Evolutionary conservation across 495 filamentous ascomycete species (phyloP).

Genomic region (Aspergillus hancockii): DNA sequence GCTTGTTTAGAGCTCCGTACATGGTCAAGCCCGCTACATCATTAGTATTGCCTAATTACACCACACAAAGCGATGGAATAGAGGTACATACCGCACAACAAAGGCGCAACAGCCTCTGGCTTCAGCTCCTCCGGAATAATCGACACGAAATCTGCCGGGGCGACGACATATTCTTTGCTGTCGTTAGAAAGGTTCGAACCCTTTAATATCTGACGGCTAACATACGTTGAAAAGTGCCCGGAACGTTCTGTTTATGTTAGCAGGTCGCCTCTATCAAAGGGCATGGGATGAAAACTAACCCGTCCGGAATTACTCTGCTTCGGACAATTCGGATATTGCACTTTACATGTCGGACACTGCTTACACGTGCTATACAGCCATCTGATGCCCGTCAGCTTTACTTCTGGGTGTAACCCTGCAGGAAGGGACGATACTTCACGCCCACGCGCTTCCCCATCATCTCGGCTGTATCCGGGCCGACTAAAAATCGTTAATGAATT

Average conservation of each 20-base stretch:
- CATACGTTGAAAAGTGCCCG: slow-evolving; percentile 34
- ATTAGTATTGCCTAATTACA: slow-evolving; percentile 11
- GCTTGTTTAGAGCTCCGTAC: slow-evolving; percentile 29
- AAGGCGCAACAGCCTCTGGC: slow-evolving; percentile 30
- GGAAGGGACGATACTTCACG: slow-evolving; percentile 4
- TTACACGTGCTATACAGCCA: slow-evolving; percentile 38
- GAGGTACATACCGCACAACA: slow-evolving; percentile 25
- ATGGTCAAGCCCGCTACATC: slow-evolving; percentile 31
- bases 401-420: not conserved
- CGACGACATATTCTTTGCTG: slow-evolving; percentile 23
- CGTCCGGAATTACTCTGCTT: slow-evolving; percentile 35
- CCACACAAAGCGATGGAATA: not conserved
- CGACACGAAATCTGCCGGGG: slow-evolving; percentile 29
- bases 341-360: slow-evolving; percentile 35
- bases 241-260: slow-evolving; percentile 22
- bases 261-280: not conserved
- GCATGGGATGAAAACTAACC: not conserved
- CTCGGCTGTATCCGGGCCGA: not conserved
- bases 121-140: slow-evolving; percentile 25
- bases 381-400: slow-evolving; percentile 12
- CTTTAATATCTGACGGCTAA: slow-evolving; percentile 2
- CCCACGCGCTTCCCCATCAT: slow-evolving; percentile 1
- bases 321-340: slow-evolving; percentile 27
- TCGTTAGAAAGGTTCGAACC: not conserved
- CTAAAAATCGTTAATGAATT: not conserved